Conservation (phyloP, 169 alveolate species). For the Babesia microti region DNA sequence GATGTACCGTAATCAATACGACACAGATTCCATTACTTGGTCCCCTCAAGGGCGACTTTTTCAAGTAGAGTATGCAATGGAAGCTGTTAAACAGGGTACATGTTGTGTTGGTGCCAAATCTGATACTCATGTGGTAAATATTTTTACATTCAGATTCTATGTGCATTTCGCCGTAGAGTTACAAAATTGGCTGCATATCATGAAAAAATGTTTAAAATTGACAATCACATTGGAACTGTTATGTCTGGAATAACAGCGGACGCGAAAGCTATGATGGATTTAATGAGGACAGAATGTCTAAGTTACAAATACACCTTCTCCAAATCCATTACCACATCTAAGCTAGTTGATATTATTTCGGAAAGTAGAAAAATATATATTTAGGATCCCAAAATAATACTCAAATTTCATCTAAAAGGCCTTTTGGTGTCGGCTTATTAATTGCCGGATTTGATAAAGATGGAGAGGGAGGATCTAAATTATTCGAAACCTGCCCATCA, state of each 20-base stretch:
- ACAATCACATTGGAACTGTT: conserved; percentile 91
- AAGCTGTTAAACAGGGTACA: conserved; percentile 93
- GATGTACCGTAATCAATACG: conserved; percentile 86
- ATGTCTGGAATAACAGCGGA: conserved; percentile 98
- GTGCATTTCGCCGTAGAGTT: conserved; percentile 77
- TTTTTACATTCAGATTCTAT: conserved; percentile 59
- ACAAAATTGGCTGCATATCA: conserved; percentile 86
- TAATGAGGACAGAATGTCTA: conserved; percentile 83
- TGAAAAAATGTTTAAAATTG: conserved; percentile 88
- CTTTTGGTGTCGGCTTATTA: conserved; percentile 95
- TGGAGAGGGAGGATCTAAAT: conserved; percentile 83
- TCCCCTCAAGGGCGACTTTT: conserved; percentile 86
- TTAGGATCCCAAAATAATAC: conserved; percentile 88
- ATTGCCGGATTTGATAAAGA: conserved; percentile 84
- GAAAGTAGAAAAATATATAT: conserved; percentile 57
- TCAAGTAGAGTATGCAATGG: conserved; percentile 94
- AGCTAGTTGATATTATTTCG: conserved; percentile 82
- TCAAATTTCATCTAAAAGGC: conserved; percentile 87
- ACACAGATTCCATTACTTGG: conserved; percentile 87
- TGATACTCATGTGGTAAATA: conserved; percentile 73
- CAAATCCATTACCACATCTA: conserved; percentile 78
- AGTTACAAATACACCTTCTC: conserved; percentile 86
- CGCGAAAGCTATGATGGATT: conserved; percentile 74
- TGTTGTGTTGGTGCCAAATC: conserved; percentile 81
- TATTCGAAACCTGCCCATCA: conserved; percentile 90